Base-by-base conservation (phyloP, 768 basidiomycete genomes). In the Termitomyces sp. region DNA sequence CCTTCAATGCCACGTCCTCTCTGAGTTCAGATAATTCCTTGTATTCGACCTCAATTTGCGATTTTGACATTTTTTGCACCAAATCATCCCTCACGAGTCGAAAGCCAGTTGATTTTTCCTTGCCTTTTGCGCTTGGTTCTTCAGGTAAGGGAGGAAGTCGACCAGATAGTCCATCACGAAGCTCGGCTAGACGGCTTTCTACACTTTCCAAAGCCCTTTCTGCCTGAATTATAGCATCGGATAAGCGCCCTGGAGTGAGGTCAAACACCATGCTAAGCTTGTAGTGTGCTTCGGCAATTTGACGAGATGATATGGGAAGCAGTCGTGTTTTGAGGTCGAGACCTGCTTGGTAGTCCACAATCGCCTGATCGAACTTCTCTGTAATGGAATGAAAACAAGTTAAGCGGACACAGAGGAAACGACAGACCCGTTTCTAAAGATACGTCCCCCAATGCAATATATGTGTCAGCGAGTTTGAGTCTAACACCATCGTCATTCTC, bases 301-400 rank as follows among this genome's bases (percentile, higher is more conserved):
- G 91, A 44, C 95, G 87, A 4, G 93, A 94, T n/a, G 89, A 89
- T n/a, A 75, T 68, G 0, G 95, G 89, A 5, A 97, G 81, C 35
- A 95, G 75, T 9, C 81, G 75, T 9, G 72, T 70, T 68, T 96
- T 94, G 64, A 94, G 80, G 10, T 73, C 70, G 10, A 95, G 82
- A 2, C 88, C 91, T 0, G 85, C 81, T 48, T 84, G 82, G 65
- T 94, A 97, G 68, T 98, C 95, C 19, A 79, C 79, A 53, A 94
- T 90, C 0, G 94, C 95, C 71, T 96, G 92, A 61, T 94, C 90
- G 68, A 98, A 97, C 74, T 97, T 97, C 71, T 98, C 95, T 96
- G 71, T 21, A 52, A 64, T 51, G 35, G 28, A 33, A 17, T 30
- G 49, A 50, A 45, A 17, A 46, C 54, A 38, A 56, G 59, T 11